Base-by-base conservation (phyloP, 495 filamentous ascomycete species). In the Neurospora sp. region DNA sequence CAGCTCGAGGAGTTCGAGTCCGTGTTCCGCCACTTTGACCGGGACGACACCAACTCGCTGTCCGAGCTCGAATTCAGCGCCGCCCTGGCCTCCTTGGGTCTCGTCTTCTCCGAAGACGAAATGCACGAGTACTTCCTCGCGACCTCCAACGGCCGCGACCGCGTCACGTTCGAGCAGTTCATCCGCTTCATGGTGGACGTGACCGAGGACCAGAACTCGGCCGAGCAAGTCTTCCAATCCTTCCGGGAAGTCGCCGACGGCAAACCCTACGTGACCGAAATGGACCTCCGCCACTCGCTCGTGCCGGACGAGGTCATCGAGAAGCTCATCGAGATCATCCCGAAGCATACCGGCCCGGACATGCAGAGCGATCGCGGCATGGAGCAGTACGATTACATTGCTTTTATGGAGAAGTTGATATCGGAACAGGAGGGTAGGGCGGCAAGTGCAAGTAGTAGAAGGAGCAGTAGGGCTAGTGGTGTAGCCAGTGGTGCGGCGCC, bases 131-230 rank as follows among this genome's bases (percentile, higher is more conserved):
- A 94, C 72, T 98, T 96, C 78, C 76, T 89, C 38, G 90, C 91
- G 35, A 94, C 93, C n/a, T 93, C 92, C 72, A 91, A 84, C 38
- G 89, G 90, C 2, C 85, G 87, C 12, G 86, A 89, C 75, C 87
- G 90, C 73, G 96, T 99, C 70, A 95, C 92, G 9, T 99, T 99
- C 79, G 96, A 99, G 83, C 96, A 98, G 81, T 99, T 99, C 79
- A 99, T 99, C 81, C 88, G 92, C 31, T 99, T 98, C 83, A 99
- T 99, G 96, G 96, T 99, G 8, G 93, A 94, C 76, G 95, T 97
- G 45, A 98, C 96, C 1, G 96, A 99, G 81, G 96, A 99, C 78
- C 96, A 99, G 81, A 97, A 98, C 77, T 97, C 94, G 20, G 96
- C 96, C 27, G 96, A 97, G 82, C 96, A 99, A 79, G 96, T 98